Evolutionary conservation across 805 yeast species (phyloP).

Genomic region (Tetrapisispora namnaoensis): DNA sequence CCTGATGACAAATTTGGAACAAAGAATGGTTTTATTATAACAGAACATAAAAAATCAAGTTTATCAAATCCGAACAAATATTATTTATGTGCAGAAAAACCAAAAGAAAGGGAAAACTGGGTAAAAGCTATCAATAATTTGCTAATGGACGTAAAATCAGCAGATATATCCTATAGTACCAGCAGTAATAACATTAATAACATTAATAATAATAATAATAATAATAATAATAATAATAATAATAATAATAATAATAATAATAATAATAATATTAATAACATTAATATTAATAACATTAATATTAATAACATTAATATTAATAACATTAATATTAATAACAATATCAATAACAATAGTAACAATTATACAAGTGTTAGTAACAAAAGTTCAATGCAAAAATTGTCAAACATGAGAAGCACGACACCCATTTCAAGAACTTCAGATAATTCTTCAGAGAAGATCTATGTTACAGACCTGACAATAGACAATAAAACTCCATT

Average conservation of each 20-base stretch:
- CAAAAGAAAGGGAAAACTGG: slow-evolving; percentile 69
- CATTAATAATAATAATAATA: not conserved
- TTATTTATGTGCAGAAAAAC: slow-evolving; percentile 69
- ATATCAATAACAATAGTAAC: not conserved
- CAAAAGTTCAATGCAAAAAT: not conserved
- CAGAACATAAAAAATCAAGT: slow-evolving; percentile 34
- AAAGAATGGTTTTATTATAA: slow-evolving; percentile 28
- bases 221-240: not conserved
- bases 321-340: not conserved
- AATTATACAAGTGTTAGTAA: not conserved
- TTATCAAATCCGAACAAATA: slow-evolving; percentile 39
- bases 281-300: not conserved
- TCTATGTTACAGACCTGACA: slow-evolving; percentile 15
- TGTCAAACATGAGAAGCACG: not conserved
- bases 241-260: not conserved
- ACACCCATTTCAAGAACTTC: not conserved
- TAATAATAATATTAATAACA: not conserved
- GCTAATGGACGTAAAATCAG: slow-evolving; percentile 9
- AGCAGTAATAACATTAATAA: not conserved
- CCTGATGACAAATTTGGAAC: slow-evolving; percentile 31
- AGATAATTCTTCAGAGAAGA: slow-evolving; percentile 9
- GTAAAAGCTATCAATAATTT: slow-evolving; percentile 37
- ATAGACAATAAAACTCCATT: not conserved
- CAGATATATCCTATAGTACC: not conserved
- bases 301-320: too few species aligned